Evolutionary conservation across 73 alveolate genomes (phyloP).

Genomic region (Paramecium primaurelia): DNA sequence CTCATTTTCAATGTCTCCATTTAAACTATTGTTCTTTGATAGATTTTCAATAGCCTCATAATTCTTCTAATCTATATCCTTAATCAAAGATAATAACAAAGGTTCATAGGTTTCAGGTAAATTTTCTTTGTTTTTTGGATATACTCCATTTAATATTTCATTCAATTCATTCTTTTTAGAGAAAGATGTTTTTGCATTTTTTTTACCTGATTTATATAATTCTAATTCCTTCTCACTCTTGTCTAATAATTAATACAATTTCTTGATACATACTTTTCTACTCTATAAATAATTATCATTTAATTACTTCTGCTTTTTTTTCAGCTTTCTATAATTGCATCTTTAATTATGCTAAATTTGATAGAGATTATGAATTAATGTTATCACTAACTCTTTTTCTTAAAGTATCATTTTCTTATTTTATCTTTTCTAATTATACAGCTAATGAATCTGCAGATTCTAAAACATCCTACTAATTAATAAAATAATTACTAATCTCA

Average conservation of each 20-base stretch:
- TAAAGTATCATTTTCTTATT: constrained; percentile 6
- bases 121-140: constrained; percentile 38
- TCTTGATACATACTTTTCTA: constrained; percentile 30
- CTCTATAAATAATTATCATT: background rate
- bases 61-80: background rate
- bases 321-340: background rate
- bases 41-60: background rate
- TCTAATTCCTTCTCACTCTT: constrained; percentile 1
- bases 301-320: constrained; percentile 26
- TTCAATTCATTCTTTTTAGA: background rate
- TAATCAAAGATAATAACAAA: background rate
- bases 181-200: constrained; percentile 25
- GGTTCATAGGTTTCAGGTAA: background rate
- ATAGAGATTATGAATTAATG: background rate
- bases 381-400: background rate
- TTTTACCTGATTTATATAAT: constrained; percentile 12
- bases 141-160: background rate
- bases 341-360: background rate
- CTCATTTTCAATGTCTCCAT: background rate
- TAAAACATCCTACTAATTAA: background rate
- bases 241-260: background rate
- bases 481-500: background rate
- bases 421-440: background rate
- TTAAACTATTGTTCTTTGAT: background rate
- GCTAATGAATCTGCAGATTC: background rate